Conservation (phyloP, 352 stramenopile genomes). For the Thalassiosira livingstoniorum region DNA sequence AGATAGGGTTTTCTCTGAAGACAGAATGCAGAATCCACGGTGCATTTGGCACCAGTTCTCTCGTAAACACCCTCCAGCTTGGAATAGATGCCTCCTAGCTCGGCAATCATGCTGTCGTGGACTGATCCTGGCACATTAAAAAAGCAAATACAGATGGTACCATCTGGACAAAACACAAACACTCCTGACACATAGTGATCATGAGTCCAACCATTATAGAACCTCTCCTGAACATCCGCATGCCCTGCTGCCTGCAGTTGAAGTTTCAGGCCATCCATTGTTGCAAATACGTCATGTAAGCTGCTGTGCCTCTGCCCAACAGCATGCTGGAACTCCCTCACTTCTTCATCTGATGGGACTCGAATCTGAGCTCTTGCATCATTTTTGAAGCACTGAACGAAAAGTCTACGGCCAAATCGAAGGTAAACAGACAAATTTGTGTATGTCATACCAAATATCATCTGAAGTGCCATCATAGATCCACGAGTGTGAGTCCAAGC, state of each 20-base stretch:
- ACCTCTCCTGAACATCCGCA: constrained; percentile 52
- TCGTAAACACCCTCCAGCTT: too few relatives aligned
- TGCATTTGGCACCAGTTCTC: too few relatives aligned
- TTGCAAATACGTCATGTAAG: constrained; percentile 34
- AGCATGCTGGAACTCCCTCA: constrained; percentile 19
- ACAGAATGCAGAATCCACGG: too few relatives aligned
- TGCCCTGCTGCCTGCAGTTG: constrained; percentile 31
- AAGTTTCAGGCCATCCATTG: constrained; percentile 67
- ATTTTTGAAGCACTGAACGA: constrained; percentile 24
- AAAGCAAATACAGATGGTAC: constrained; percentile 48
- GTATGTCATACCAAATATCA: constrained; percentile 34
- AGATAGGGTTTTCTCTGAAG: too few relatives aligned
- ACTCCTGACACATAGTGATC: constrained; percentile 65
- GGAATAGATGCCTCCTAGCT: too few relatives aligned
- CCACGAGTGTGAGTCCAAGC: constrained; percentile 11
- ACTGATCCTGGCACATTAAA: constrained; percentile 61
- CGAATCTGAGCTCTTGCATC: constrained; percentile 4
- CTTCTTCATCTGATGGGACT: constrained; percentile 24
- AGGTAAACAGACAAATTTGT: constrained; percentile 23
- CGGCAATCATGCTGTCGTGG: constrained; percentile 57
- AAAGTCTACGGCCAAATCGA: constrained; percentile 9
- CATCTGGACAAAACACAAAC: constrained; percentile 60
- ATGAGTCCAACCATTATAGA: constrained; percentile 70
- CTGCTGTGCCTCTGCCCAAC: constrained; percentile 19
- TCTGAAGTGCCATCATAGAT: constrained; percentile 1